A percentile compares a stretch with the other conserved stretches of the same genome.
phyloP scores from a whole-genome alignment of 306 rosid genomes.

The Lathyrus oleraceus region DNA sequence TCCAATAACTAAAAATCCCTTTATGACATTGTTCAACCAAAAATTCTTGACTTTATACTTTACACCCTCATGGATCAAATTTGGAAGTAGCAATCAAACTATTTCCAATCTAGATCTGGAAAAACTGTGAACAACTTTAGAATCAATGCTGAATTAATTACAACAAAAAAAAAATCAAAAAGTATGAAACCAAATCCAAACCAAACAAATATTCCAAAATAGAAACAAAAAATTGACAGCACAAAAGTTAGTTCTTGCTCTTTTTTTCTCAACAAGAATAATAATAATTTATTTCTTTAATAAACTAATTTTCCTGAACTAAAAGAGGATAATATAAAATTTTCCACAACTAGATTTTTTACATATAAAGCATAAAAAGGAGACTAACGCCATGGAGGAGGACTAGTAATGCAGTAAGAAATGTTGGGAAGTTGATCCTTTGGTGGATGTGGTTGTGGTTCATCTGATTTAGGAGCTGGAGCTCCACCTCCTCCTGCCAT shows the following conservation, averaged over 20 bases:
- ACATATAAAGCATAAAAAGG: too few relatives aligned
- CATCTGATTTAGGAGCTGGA: constrained; percentile 57
- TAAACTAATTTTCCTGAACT: too few relatives aligned
- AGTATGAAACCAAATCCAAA: constrained; percentile 33
- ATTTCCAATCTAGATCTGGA: constrained; percentile 32
- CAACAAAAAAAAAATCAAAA: not conserved
- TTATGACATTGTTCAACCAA: not conserved
- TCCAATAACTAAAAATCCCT: constrained; percentile 25
- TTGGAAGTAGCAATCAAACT: constrained; percentile 23
- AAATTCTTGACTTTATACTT: not conserved
- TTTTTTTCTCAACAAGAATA: too few relatives aligned
- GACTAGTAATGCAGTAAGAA: constrained; percentile 91
- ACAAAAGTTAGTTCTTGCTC: not conserved
- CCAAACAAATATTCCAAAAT: constrained; percentile 10
- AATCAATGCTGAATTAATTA: constrained; percentile 1
- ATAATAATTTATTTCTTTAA: too few relatives aligned
- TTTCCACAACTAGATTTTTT: too few relatives aligned
- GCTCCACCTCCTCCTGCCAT: constrained; percentile 78
- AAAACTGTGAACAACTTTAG: constrained; percentile 4
- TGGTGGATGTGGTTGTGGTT: constrained; percentile 97
- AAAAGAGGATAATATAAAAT: too few relatives aligned
- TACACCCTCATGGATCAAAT: constrained; percentile 10
- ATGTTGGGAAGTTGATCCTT: constrained; percentile 85
- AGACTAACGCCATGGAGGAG: constrained; percentile 98
- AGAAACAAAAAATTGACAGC: not conserved